Conservation (phyloP, 78 protist genomes). For the Chrysochromulina tobinii region DNA sequence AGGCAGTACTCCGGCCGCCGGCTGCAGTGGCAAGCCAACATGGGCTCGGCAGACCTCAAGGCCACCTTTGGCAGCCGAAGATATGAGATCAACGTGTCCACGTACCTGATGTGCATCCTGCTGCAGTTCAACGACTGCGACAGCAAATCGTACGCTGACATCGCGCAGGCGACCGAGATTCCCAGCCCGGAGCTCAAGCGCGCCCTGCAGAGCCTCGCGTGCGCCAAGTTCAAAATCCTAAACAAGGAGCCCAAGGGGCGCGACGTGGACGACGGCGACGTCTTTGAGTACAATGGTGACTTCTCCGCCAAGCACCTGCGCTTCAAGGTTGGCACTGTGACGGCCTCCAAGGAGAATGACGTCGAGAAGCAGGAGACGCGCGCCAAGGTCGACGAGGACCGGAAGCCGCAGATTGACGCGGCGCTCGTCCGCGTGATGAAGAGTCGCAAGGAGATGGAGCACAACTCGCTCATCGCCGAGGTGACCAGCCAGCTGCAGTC, state of each 20-base stretch:
- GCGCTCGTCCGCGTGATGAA: conserved; percentile 43
- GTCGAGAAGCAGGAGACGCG: conserved; percentile 23
- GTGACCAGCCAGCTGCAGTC: conserved; percentile 1
- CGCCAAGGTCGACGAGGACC: conserved; percentile 46
- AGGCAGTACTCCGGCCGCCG: conserved; percentile 78
- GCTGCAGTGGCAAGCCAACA: conserved; percentile 82
- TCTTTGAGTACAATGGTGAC: background rate
- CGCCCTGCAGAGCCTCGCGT: conserved; percentile 42
- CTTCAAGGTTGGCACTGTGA: conserved; percentile 37
- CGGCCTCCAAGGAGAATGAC: conserved; percentile 28
- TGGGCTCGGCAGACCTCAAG: conserved; percentile 88
- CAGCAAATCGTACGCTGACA: conserved; percentile 8
- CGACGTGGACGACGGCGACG: background rate
- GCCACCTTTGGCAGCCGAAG: conserved; percentile 55
- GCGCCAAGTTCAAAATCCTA: conserved; percentile 24
- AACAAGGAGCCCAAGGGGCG: conserved; percentile 35
- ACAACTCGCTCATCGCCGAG: conserved; percentile 44
- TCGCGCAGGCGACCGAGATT: conserved; percentile 45
- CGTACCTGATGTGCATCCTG: conserved; percentile 83
- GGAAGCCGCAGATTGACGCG: conserved; percentile 55
- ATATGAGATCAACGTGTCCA: conserved; percentile 43
- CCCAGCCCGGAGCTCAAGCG: conserved; percentile 41
- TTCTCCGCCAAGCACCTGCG: conserved; percentile 3
- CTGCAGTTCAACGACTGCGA: conserved; percentile 66
- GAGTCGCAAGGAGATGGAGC: conserved; percentile 31